Base-by-base conservation (phyloP, 805 yeast species). In the Phaffomyces antillensis region DNA sequence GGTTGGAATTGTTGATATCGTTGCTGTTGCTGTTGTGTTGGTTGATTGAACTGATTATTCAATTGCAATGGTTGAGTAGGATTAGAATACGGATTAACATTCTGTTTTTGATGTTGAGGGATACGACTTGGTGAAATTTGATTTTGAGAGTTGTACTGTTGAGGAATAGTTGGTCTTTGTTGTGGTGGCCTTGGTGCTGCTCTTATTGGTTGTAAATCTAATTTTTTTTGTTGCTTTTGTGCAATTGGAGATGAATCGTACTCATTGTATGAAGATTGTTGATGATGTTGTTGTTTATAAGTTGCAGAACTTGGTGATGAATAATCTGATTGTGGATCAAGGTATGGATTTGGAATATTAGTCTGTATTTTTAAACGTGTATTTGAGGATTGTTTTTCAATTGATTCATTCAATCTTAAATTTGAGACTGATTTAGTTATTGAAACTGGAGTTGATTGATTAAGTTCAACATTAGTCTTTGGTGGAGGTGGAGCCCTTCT, bases 401-500 rank as follows among this genome's bases (percentile, higher is more conserved):
- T 37, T 32, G 52, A 37, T 16, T 41, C 47, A 36, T 46, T 46
- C 7, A 48, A 16, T 36, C 41, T 45, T 28, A 48, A 30, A 40
- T 50, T 41, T 8, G 53, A 47, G 2, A 46, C 35, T 16, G 53
- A 44, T 38, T 44, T 44, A 8, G 47, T 35, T 5, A 44, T 16
- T 26, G 41, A 40, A 40, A 33, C 36, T 41, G 52, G 49, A 17
- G 15, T 34, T 36, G 30, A 39, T 6, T 31, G 36, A 13, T 31
- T 13, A 15, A 13, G 17, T 9, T 41, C 36, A 5, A 40, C 43
- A 41, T 49, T 36, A 17, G 49, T 23, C 25, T 51, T 53, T 20
- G 80, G 81, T 3, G 81, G 81, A 7, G 77, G 70, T 7, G 83
- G 83, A 1, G 83, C 81, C 46, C 67, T 69, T 62, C 83, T 68